Evolutionary conservation across 805 yeast species (phyloP), one percentile per base, ranked within the genome.

Genomic region (Candida taoyuanica): DNA sequence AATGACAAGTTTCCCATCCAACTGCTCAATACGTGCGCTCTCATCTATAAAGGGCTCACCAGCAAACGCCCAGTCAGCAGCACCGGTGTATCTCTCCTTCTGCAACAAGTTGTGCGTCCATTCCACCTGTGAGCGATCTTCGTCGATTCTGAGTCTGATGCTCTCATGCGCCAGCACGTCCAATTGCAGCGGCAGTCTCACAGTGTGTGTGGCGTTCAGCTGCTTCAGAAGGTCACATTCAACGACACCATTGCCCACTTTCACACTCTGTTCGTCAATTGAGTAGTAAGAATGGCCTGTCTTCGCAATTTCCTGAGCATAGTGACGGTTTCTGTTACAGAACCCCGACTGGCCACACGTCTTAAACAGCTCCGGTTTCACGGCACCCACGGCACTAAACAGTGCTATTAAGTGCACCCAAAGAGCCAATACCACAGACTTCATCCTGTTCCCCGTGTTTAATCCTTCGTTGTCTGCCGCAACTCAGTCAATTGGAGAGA

Each of bases 311-410:
- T 51, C 44, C 17, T 29, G 26, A 1, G 86, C 85, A 55, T 73
- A 86, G 40, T 75, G 77, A 39, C 91, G 66, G 53, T 89, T 85
- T 59, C 98, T 71, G 34, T 70, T 62, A 56, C 98, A 89, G 56
- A 89, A 88, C 6, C 96, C 95, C 14, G 87, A 74, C 52, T 83
- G 81, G 5, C 68, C 76, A 59, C 98, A 89, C 12, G 69, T 75
- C 55, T 86, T 85, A 67, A 87, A 83, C 38, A 86, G 60, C 46
- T 79, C 76, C 3, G 73, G 76, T 49, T 81, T 80, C 27, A 79
- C 87, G 1, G 72, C 74, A 1, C 46, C 18, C 7, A 25, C 39
- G 4, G 25, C 26, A 18, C 24, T 26, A 4, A 25, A 13, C 21
- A 15, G 27, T 19, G 17, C 14, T 7, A 23, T 5, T 7, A 34